Conservation (phyloP, 768 basidiomycete genomes). For the Harrya chromipes region DNA sequence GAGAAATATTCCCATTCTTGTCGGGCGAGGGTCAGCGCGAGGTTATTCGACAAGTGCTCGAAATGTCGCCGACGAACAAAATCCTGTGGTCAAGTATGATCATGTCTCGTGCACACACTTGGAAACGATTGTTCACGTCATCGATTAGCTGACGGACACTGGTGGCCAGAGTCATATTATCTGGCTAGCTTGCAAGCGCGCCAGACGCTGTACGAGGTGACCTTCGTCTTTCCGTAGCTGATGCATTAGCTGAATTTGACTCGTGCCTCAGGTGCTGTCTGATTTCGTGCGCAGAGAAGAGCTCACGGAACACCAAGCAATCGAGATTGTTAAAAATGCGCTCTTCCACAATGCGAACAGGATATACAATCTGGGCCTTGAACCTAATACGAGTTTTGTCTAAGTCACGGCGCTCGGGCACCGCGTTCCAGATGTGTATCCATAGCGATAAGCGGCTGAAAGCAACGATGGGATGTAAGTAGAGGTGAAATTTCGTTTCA, state of each 20-base stretch:
- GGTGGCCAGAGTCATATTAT: conserved; percentile 79
- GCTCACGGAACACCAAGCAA: conserved; percentile 53
- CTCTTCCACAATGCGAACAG: conserved; percentile 68
- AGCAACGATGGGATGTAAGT: too few species aligned
- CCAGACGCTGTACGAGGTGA: conserved; percentile 56
- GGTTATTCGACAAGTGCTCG: conserved; percentile 61
- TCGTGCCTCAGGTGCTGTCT: conserved; percentile 51
- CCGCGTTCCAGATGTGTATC: too few species aligned
- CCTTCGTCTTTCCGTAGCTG: background rate
- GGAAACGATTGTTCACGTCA: background rate
- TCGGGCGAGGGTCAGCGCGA: conserved; percentile 59
- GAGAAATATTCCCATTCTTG: conserved; percentile 71
- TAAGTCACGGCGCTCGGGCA: too few species aligned
- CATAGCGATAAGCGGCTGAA: too few species aligned
- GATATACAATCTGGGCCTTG: conserved; percentile 56
- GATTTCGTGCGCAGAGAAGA: conserved; percentile 47
- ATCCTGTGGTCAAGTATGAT: conserved; percentile 62
- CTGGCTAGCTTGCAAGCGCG: conserved; percentile 65
- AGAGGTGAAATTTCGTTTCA: too few species aligned
- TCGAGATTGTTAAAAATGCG: conserved; percentile 49
- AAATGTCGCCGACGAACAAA: conserved; percentile 73
- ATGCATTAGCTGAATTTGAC: conserved; percentile 51
- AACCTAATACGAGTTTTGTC: conserved; percentile 22
- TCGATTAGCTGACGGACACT: conserved; percentile 19
- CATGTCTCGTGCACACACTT: background rate